A percentile compares a stretch with the other conserved stretches of the same genome.
Conservation (phyloP, 1,284 basidiomycete species). For the Ceratobasidium papillatum region DNA sequence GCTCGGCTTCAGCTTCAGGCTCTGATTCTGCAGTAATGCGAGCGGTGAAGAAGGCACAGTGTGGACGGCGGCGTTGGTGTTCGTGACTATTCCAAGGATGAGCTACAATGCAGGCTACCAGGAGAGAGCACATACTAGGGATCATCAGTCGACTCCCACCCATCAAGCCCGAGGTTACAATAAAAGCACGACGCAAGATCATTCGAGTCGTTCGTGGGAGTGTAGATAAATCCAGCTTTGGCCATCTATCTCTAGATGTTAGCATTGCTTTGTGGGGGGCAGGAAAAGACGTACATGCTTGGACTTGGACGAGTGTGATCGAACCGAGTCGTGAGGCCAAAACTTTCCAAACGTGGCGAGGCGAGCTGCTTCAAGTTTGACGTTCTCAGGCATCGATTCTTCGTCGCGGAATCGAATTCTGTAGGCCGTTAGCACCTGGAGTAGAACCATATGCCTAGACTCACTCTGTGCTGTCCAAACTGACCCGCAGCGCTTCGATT, state of each 20-base stretch:
- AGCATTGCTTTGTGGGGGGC: slow-evolving; percentile 19
- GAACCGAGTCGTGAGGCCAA: slow-evolving; percentile 55
- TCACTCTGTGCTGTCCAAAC: slow-evolving; percentile 41
- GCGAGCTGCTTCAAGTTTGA: slow-evolving; percentile 47
- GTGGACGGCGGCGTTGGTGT: slow-evolving; percentile 37
- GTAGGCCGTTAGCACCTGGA: slow-evolving; percentile 12
- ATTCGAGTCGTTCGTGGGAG: slow-evolving; percentile 46
- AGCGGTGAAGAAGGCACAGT: slow-evolving; percentile 41
- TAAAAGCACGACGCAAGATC: slow-evolving; percentile 53
- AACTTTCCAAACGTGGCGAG: slow-evolving; percentile 54
- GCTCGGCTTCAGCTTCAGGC: neutral
- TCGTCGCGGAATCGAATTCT: slow-evolving; percentile 45
- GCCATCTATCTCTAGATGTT: slow-evolving; percentile 49
- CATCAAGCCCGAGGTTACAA: slow-evolving; percentile 54
- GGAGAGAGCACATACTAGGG: slow-evolving; percentile 48
- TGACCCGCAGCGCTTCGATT: slow-evolving; percentile 46
- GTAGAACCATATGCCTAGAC: neutral
- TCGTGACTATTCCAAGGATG: slow-evolving; percentile 10
- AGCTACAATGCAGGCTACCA: neutral
- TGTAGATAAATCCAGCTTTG: slow-evolving; percentile 55
- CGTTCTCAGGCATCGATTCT: slow-evolving; percentile 51
- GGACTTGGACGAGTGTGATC: slow-evolving; percentile 51
- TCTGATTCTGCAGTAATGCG: neutral
- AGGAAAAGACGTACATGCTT: slow-evolving; percentile 50
- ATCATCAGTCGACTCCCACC: slow-evolving; percentile 57